Conservation (phyloP, 495 filamentous ascomycete genomes). For the Melanomma pulvis-pyrius region DNA sequence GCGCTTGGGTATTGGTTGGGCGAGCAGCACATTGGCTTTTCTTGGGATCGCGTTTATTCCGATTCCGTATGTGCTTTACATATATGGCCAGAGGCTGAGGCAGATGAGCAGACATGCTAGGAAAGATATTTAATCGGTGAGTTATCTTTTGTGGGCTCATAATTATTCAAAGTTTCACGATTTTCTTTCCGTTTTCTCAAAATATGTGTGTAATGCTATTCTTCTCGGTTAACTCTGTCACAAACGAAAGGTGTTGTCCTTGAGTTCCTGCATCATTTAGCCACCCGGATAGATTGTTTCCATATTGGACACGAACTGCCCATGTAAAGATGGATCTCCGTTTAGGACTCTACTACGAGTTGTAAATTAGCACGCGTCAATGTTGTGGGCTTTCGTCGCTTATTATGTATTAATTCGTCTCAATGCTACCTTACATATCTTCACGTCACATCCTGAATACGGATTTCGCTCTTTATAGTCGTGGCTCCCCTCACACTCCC, state of each 20-base stretch:
- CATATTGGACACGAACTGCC: not conserved
- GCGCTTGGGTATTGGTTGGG: conserved; percentile 43
- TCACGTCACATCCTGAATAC: not conserved
- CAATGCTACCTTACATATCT: not conserved
- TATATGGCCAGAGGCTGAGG: conserved; percentile 41
- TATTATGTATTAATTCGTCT: not conserved
- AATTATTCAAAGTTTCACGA: too few relatives aligned
- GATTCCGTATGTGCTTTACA: conserved; percentile 45
- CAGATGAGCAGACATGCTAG: conserved; percentile 27
- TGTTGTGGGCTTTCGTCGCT: not conserved
- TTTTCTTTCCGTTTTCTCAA: not conserved
- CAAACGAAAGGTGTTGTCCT: too few relatives aligned
- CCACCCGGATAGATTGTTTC: not conserved
- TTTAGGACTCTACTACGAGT: not conserved
- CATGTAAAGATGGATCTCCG: not conserved
- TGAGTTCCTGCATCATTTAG: not conserved
- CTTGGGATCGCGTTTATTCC: conserved; percentile 44
- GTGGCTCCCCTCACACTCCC: not conserved
- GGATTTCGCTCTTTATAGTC: not conserved
- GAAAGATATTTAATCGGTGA: conserved; percentile 15
- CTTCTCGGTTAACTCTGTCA: too few relatives aligned
- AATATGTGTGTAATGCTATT: too few relatives aligned
- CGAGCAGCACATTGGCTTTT: conserved; percentile 40
- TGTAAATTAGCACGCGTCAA: not conserved
- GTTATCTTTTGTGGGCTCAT: too few relatives aligned